Evolutionary conservation across 768 basidiomycete genomes (phyloP).

Genomic region (Cystofilobasidium ferigula): DNA sequence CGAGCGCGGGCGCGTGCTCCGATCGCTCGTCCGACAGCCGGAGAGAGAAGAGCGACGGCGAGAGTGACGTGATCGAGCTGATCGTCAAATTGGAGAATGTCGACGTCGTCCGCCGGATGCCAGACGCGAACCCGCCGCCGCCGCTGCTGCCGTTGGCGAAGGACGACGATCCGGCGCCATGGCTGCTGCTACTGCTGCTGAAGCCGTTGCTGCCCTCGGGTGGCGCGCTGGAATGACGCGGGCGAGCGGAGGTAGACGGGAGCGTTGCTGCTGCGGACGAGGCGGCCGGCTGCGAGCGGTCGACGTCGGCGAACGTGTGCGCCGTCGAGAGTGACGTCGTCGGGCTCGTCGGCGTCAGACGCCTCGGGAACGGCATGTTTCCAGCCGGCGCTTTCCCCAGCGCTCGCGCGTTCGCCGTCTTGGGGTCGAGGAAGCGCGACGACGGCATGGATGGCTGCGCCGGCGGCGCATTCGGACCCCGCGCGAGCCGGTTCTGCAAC

Average conservation of each 20-base stretch:
- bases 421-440: conserved; percentile 11
- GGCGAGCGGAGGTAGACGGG: neutral
- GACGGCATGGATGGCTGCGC: neutral
- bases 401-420: neutral
- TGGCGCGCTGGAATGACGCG: neutral
- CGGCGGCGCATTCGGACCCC: neutral
- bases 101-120: conserved; percentile 11
- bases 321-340: neutral
- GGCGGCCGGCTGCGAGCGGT: neutral
- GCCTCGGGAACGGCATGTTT: neutral
- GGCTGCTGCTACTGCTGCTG: no score
- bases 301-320: neutral
- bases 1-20: conserved; percentile 8
- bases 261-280: neutral
- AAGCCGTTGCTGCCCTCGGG: neutral
- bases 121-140: neutral
- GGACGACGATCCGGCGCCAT: neutral
- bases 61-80: conserved; percentile 3
- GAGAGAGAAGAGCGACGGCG: conserved; percentile 15
- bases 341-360: neutral
- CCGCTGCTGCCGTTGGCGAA: neutral
- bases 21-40: conserved; percentile 2
- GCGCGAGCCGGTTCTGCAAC: neutral
- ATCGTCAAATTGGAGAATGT: conserved; percentile 12
- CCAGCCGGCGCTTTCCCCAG: neutral